Conservation (phyloP, 306 rosid genomes). For the Malus asiatica region DNA sequence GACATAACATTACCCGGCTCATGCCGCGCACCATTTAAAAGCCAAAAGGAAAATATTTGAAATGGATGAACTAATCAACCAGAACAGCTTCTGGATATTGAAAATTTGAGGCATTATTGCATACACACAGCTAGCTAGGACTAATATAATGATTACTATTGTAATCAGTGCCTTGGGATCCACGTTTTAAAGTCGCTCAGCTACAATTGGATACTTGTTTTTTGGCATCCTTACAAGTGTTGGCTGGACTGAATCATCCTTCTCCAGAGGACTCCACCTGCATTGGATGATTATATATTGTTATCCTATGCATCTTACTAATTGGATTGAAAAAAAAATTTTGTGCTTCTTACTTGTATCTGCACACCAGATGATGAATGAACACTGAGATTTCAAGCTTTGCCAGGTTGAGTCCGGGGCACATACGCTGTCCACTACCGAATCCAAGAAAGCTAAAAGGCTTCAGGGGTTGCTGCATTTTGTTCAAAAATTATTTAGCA, state of each 20-base stretch:
- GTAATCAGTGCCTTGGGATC: background rate
- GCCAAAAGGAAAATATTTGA: too few relatives aligned
- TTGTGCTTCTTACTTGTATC: constrained; percentile 53
- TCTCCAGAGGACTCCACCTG: constrained; percentile 73
- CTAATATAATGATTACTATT: background rate
- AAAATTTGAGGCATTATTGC: background rate
- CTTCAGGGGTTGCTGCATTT: constrained; percentile 53
- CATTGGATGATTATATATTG: background rate
- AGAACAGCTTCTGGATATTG: too few relatives aligned
- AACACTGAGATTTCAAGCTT: constrained; percentile 73
- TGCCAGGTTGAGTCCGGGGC: constrained; percentile 86
- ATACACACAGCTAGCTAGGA: background rate
- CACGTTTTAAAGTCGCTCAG: constrained; percentile 30
- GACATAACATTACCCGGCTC: too few relatives aligned
- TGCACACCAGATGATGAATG: constrained; percentile 67
- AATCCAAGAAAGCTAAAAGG: constrained; percentile 78
- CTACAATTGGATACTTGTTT: constrained; percentile 64
- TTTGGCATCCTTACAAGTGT: constrained; percentile 85
- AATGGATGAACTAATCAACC: too few relatives aligned
- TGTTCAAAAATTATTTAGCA: background rate
- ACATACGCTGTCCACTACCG: constrained; percentile 88
- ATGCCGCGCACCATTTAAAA: too few relatives aligned
- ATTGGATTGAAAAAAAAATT: background rate
- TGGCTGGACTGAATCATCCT: constrained; percentile 65
- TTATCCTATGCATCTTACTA: background rate